Evolutionary conservation across 805 yeast species (phyloP), one percentile per base, ranked within the genome.

Genomic region (Ogataea nakhonphanomensis): DNA sequence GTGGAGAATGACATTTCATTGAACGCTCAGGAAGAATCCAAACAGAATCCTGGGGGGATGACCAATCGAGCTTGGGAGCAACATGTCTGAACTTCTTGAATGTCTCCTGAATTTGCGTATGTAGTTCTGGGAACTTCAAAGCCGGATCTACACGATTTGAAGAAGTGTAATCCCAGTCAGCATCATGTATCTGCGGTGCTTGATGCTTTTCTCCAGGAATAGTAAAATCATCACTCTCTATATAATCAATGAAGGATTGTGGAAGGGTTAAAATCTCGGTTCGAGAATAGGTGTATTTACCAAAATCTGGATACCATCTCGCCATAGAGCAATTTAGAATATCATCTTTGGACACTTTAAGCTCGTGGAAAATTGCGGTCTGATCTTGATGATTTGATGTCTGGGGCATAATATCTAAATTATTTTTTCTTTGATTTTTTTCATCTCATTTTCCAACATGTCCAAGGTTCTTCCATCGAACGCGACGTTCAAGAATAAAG

Each of bases 51-150:
- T 81, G 82, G 1, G 99, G 99, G 1, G 96, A 84, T 1, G 97
- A 88, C 99, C 99, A 93, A 67, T 93, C 93, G 51, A 91, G 66
- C 56, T 93, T 93, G 1, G 98, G 98, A 1, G 87, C 73, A 2
- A 89, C 87, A 1, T 77, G 65, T 0, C 84, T 83, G 34, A 73
- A 65, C 30, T 70, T 66, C 3, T 49, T 44, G 10, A 93, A 74
- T 0, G 69, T 55, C 0, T 51, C 43, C 25, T 65, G 64, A 12
- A 91, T 68, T 30, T 67, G 51, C 0, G 65, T 51, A 54, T 90
- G 95, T 14, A 89, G 65, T 1, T 75, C 81, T 8, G 68, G 67
- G 50, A 89, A 88, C 20, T 65, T 64, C 3, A 45, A 50, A 1
- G 74, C 62, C 1, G 84, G 83, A 45, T 73, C 73, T 7, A 29